Conservation (phyloP, 2,329 filamentous ascomycete genomes). For the Pseudogymnoascus sp. region DNA sequence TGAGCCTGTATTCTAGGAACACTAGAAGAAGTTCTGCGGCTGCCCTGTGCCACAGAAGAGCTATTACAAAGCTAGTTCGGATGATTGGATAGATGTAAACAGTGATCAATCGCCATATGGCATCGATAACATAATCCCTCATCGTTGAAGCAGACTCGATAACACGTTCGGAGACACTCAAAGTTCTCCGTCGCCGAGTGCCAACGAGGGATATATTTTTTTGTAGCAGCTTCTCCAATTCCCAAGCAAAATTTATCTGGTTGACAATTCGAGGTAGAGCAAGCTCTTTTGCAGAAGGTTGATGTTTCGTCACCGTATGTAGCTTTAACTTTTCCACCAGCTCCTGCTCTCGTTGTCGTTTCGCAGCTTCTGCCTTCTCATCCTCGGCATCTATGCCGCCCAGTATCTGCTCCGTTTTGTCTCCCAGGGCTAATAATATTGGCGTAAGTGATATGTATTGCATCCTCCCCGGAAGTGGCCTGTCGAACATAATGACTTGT, state of each 20-base stretch:
- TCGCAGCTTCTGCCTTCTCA: slow-evolving; percentile 50
- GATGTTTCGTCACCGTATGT: slow-evolving; percentile 73
- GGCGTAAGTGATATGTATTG: slow-evolving; percentile 90
- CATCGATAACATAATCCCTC: slow-evolving; percentile 63
- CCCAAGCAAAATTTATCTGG: slow-evolving; percentile 93
- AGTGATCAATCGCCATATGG: slow-evolving; percentile 61
- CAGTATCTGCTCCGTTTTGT: slow-evolving; percentile 46
- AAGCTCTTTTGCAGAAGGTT: slow-evolving; percentile 72
- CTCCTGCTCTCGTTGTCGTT: slow-evolving; percentile 51
- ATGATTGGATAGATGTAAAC: slow-evolving; percentile 72
- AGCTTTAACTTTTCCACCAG: slow-evolving; percentile 80
- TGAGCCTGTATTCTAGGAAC: slow-evolving; percentile 75
- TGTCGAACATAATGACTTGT: slow-evolving; percentile 82
- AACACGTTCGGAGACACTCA: slow-evolving; percentile 90
- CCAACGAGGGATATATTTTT: slow-evolving; percentile 84
- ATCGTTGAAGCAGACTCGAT: slow-evolving; percentile 87
- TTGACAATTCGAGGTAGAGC: slow-evolving; percentile 75
- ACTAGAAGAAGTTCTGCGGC: slow-evolving; percentile 70
- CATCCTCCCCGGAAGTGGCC: slow-evolving; percentile 79
- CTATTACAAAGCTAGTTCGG: slow-evolving; percentile 63
- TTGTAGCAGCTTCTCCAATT: slow-evolving; percentile 76
- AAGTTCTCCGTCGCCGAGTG: slow-evolving; percentile 66
- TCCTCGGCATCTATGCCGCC: slow-evolving; percentile 63
- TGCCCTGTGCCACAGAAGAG: slow-evolving; percentile 70
- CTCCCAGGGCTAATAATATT: slow-evolving; percentile 76